phyloP scores from a whole-genome alignment of 2,329 filamentous ascomycete genomes.

The Arachnopeziza araneosa region DNA sequence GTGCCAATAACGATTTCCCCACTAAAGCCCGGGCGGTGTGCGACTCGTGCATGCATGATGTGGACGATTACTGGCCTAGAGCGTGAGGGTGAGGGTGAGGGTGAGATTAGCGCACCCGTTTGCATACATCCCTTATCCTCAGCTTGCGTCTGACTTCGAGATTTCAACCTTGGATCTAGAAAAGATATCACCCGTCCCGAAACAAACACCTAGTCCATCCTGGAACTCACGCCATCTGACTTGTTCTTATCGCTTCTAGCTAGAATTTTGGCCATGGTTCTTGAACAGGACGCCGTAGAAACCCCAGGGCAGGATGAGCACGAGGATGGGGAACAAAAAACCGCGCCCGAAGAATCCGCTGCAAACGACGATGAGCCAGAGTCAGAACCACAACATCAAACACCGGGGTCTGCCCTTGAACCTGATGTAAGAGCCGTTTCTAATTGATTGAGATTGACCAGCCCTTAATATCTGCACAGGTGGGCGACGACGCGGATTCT shows the following conservation, averaged over 20 bases:
- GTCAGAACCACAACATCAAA: background rate
- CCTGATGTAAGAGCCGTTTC: background rate
- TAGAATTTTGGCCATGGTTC: background rate
- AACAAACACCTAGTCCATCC: no score
- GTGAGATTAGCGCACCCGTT: no score
- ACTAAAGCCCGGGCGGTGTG: background rate
- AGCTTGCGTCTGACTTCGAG: background rate
- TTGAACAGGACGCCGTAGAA: background rate
- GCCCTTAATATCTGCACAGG: background rate
- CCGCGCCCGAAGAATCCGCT: background rate
- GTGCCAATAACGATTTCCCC: background rate
- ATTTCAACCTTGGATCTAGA: no score
- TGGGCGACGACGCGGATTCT: background rate
- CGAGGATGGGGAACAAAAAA: background rate
- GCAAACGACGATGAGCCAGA: background rate
- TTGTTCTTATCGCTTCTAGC: no score
- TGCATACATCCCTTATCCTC: background rate
- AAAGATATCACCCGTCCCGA: no score
- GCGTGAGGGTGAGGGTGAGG: no score
- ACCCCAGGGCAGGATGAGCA: background rate
- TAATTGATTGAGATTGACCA: background rate
- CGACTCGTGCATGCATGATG: background rate
- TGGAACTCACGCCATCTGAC: no score
- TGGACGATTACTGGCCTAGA: background rate
- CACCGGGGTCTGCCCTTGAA: background rate